Conservation (phyloP, 345 rosid genomes). For the Dimocarpus longan region DNA sequence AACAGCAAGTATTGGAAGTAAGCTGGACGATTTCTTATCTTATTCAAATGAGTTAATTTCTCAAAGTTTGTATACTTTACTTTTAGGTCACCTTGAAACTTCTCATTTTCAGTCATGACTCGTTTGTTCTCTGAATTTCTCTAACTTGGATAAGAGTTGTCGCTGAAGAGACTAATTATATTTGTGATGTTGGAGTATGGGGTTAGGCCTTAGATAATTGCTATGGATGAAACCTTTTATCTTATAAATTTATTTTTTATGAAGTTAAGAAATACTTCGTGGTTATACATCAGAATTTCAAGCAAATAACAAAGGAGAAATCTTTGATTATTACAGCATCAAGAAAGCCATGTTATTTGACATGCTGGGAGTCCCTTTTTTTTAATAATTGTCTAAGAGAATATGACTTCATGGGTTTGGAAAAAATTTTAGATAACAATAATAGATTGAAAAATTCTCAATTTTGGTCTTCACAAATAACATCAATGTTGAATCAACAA, state of each 20-base stretch:
- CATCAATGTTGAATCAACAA: not conserved
- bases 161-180: not conserved
- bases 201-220: not conserved
- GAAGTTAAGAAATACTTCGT: not conserved
- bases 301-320: not conserved
- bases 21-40: conserved; percentile 30
- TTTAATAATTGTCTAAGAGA: not conserved
- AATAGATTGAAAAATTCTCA: not conserved
- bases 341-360: not conserved
- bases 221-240: not conserved
- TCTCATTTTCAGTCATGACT: not conserved
- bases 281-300: not conserved
- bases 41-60: conserved; percentile 8
- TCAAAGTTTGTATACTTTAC: not conserved
- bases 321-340: not conserved
- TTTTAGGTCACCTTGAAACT: conserved; percentile 2
- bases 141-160: conserved; percentile 10
- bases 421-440: not conserved
- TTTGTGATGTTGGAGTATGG: not conserved
- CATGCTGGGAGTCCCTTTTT: not conserved
- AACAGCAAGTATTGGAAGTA: conserved; percentile 84
- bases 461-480: not conserved
- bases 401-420: not conserved
- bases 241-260: not conserved
- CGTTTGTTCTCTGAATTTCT: not conserved